Base-by-base conservation (phyloP, 768 basidiomycete species). In the Auricularia cornea region DNA sequence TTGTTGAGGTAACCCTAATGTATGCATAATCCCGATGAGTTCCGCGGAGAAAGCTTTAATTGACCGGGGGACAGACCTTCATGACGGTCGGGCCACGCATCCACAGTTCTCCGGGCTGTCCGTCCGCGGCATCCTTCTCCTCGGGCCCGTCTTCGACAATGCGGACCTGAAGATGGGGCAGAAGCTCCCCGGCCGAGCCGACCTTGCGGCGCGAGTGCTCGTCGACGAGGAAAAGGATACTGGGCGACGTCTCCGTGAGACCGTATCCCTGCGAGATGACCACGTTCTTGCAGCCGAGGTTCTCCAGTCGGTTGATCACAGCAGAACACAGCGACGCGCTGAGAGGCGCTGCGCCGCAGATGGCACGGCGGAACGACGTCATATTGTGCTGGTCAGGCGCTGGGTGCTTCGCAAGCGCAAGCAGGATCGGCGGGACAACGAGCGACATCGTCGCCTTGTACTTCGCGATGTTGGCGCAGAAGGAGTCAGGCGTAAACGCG, bases 381-480 rank as follows among this genome's bases (percentile, higher is more conserved):
- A 94, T 68, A 69, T 94, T 81, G 71, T 88, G 88, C 68, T 87
- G 74, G 63, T 83, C 30, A 81, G 4, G 90, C 80, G 12, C 86
- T 12, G 85, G 83, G 67, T 90, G 87, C 64, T 87, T 83, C 2
- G 85, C 76, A 48, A 97, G 78, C 1, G 84, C 80, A 16, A 96
- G 85, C 14, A 94, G 75, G n/a, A 97, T 85, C 0, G 94, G 93
- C 1, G 94, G 94, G 1, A 92, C 92, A 59, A 92, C 76, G 0
- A 88, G 74, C 0, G 82, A 64, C 1, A 76, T 64, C 0, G 87
- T 87, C 30, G 86, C 80, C 60, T 77, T 82, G 77, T 90, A 90
- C 60, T 77, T 80, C 66, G 87, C 79, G 57, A 96, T 82, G 59
- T 82, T 77, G 12, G 79, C 76, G 65, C 90, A 88, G 68, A 90